These are phyloP conservation scores for Pseudogymnoascus sp. DNA, from an alignment of 2,329 filamentous ascomycete species.

Conservation along the genomic window DNA sequence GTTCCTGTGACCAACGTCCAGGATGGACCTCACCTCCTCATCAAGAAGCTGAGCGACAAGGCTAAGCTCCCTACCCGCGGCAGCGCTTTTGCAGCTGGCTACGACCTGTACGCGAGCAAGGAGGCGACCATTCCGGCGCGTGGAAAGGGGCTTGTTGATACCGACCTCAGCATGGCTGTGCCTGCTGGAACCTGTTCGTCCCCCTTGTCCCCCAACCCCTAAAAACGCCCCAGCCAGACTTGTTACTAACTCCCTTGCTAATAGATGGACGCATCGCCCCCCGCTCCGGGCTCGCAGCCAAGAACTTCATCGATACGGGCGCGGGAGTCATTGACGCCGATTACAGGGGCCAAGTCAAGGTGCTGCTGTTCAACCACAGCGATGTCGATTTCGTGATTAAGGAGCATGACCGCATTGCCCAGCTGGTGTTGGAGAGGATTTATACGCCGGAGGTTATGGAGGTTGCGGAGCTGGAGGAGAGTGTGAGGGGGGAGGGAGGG, in stretches of 20 bases:
- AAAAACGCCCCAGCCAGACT: background rate
- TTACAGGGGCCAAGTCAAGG: constrained; percentile 89
- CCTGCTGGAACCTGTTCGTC: constrained; percentile 79
- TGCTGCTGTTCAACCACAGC: constrained; percentile 87
- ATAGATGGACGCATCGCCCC: constrained; percentile 83
- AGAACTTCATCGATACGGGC: constrained; percentile 93
- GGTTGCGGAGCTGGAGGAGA: constrained; percentile 81
- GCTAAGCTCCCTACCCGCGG: constrained; percentile 82
- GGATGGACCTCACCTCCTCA: constrained; percentile 28
- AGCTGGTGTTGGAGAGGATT: constrained; percentile 89
- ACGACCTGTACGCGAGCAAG: constrained; percentile 80
- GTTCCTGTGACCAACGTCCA: background rate
- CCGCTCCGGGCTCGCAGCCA: constrained; percentile 81
- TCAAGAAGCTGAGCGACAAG: constrained; percentile 78
- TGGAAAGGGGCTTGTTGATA: constrained; percentile 80
- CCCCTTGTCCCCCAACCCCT: background rate
- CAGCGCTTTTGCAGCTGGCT: constrained; percentile 82
- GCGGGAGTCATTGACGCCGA: constrained; percentile 97
- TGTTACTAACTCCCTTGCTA: background rate
- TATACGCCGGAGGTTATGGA: constrained; percentile 89
- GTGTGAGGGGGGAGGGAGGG: constrained; percentile 79
- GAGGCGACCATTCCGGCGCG: constrained; percentile 68
- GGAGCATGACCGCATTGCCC: constrained; percentile 83
- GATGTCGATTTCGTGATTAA: constrained; percentile 74
- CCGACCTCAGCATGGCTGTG: constrained; percentile 84